Evolutionary conservation across 305 asterid genomes (phyloP).

Genomic region (Solanum hybrid): DNA sequence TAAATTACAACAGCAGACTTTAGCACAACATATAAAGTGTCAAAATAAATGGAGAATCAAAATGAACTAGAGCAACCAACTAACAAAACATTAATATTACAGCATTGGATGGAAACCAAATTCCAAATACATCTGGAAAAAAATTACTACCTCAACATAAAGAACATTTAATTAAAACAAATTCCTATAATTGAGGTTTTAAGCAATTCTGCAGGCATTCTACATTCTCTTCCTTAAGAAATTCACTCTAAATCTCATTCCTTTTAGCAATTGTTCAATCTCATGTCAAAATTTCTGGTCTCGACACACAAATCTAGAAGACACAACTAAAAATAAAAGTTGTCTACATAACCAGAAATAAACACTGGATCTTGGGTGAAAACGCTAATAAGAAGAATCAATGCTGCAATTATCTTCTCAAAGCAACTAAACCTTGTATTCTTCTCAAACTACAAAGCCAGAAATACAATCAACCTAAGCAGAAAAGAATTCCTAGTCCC

Average conservation of each 20-base stretch:
- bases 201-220: neutral
- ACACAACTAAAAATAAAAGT: neutral
- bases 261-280: neutral
- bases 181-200: neutral
- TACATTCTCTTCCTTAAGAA: neutral
- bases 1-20: neutral
- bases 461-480: neutral
- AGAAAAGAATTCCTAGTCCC: neutral
- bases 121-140: neutral
- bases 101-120: neutral
- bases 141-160: neutral
- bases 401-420: neutral
- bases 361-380: neutral
- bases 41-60: neutral
- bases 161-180: neutral
- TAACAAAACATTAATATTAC: neutral
- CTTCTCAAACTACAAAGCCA: neutral
- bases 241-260: neutral
- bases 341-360: neutral
- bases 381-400: neutral
- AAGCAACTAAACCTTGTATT: neutral
- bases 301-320: neutral
- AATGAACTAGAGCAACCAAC: neutral
- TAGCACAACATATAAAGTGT: neutral
- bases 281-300: neutral